Evolutionary conservation across 768 basidiomycete genomes (phyloP).

Genomic region (Lactarius psammicola): DNA sequence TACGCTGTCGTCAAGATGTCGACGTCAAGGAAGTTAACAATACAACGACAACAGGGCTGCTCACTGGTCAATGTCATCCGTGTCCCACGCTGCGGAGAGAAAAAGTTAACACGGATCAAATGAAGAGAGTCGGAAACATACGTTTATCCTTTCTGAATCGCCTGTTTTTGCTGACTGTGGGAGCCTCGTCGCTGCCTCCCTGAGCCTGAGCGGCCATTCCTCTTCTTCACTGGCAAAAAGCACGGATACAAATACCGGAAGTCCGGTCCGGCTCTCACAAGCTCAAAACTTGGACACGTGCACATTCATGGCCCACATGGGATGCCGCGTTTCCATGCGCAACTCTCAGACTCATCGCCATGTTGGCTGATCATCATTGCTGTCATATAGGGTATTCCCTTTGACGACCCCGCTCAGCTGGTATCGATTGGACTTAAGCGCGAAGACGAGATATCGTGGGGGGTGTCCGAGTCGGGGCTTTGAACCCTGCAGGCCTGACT

Average conservation of each 20-base stretch:
- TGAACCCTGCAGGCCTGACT: neutral
- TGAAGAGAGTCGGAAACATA: slow-evolving; percentile 42
- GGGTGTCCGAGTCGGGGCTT: neutral
- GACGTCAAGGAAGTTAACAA: slow-evolving; percentile 10
- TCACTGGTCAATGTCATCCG: slow-evolving; percentile 98
- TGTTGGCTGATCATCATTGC: too few species aligned
- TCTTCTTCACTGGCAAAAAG: neutral
- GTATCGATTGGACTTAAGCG: too few species aligned
- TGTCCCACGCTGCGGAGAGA: slow-evolving; percentile 82
- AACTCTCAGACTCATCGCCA: neutral
- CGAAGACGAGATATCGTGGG: neutral
- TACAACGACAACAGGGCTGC: slow-evolving; percentile 34
- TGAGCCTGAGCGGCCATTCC: neutral
- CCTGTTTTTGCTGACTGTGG: slow-evolving; percentile 75
- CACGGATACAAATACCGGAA: neutral
- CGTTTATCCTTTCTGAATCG: slow-evolving; percentile 93
- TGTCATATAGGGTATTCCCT: too few species aligned
- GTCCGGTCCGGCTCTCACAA: neutral
- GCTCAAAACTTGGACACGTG: neutral
- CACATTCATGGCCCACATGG: neutral
- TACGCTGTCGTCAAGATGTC: slow-evolving; percentile 33
- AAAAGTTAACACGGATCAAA: slow-evolving; percentile 25
- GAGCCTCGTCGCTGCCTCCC: slow-evolving; percentile 12
- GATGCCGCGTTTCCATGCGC: neutral
- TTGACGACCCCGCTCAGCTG: too few species aligned